Evolutionary conservation across 257 asterid genomes (phyloP).

Genomic region (Buddleja alternifolia): DNA sequence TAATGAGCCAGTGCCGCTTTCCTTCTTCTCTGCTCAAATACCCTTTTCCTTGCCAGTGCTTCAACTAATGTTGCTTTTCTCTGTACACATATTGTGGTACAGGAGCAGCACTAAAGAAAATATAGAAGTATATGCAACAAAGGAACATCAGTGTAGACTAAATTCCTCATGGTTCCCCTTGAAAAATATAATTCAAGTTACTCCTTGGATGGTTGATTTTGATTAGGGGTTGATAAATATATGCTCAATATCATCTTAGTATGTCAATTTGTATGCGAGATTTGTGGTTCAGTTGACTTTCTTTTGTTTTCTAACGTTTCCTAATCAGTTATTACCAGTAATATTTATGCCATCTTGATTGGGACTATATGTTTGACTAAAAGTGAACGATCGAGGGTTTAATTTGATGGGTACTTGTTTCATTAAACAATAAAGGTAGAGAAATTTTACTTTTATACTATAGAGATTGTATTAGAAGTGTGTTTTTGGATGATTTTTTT

Average conservation of each 20-base stretch:
- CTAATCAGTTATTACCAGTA: background rate
- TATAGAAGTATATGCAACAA: background rate
- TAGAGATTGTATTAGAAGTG: no score
- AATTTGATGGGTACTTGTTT: no score
- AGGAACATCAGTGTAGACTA: background rate
- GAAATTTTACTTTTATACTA: no score
- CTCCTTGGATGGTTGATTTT: background rate
- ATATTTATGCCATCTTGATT: background rate
- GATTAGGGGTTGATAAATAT: background rate
- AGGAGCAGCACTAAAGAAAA: background rate
- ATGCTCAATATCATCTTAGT: constrained; percentile 5
- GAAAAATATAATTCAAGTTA: background rate
- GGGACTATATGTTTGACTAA: background rate
- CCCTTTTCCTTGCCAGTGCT: no score
- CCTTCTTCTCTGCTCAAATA: background rate
- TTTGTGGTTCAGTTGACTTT: constrained; percentile 2
- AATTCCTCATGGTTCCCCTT: constrained; percentile 15
- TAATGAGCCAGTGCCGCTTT: background rate
- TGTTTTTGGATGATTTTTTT: no score
- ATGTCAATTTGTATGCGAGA: constrained; percentile 5
- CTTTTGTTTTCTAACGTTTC: constrained; percentile 3
- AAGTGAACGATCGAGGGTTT: background rate
- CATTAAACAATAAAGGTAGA: no score
- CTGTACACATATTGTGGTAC: background rate
- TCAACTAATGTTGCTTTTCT: background rate